Evolutionary conservation across 2,329 filamentous ascomycete species (phyloP).

Genomic region (Ophiostoma novo-ulmi): DNA sequence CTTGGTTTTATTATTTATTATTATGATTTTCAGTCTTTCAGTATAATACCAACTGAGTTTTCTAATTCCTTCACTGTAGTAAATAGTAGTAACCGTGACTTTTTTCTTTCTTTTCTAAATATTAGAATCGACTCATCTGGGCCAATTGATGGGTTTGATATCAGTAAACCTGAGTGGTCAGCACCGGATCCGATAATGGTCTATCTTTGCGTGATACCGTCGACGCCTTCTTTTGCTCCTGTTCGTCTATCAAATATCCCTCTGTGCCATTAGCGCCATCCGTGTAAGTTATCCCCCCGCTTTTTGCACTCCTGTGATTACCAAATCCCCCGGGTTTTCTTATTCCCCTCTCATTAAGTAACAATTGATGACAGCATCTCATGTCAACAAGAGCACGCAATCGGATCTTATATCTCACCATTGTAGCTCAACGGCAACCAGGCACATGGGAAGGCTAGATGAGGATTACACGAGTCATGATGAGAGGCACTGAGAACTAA

Average conservation of each 20-base stretch:
- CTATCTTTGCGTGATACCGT: neutral
- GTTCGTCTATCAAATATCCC: neutral
- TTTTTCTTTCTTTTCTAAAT: no score
- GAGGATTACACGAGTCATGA: neutral
- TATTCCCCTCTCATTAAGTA: slow-evolving; percentile 71
- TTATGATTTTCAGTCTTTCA: neutral
- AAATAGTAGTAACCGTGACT: no score
- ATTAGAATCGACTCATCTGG: no score
- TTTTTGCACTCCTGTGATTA: neutral
- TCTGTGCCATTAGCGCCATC: neutral
- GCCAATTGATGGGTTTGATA: neutral
- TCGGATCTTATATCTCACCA: slow-evolving; percentile 11
- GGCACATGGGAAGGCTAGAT: neutral
- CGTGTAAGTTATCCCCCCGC: slow-evolving; percentile 8
- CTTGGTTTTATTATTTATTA: neutral
- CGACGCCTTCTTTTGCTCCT: neutral
- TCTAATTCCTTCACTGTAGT: no score
- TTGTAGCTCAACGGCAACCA: slow-evolving; percentile 29
- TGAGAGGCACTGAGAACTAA: neutral
- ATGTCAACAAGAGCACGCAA: slow-evolving; percentile 7
- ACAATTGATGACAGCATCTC: slow-evolving; percentile 40
- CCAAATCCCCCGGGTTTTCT: slow-evolving; percentile 41
- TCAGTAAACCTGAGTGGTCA: neutral
- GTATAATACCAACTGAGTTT: no score
- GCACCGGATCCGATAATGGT: neutral